Evolutionary conservation across 2,329 filamentous ascomycete species (phyloP).

Genomic region (Amylocarpus encephaloides): DNA sequence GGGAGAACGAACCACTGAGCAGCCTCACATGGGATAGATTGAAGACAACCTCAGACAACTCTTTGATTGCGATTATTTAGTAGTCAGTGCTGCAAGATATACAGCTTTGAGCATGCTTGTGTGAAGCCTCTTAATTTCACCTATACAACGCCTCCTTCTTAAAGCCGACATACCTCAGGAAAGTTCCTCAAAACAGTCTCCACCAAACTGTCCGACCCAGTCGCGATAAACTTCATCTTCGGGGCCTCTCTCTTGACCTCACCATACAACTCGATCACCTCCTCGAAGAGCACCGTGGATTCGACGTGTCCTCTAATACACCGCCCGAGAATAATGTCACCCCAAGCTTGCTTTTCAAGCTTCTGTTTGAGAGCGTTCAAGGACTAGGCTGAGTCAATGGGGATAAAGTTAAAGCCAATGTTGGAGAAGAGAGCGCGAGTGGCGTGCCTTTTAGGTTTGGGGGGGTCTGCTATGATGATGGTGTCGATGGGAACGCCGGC

Average conservation of each 20-base stretch:
- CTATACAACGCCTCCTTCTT: no score
- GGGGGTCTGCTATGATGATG: conserved; percentile 6
- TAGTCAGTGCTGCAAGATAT: no score
- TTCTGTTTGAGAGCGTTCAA: conserved; percentile 1
- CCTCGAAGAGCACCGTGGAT: conserved; percentile 9
- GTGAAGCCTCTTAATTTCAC: no score
- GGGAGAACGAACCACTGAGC: no score
- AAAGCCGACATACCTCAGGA: background rate
- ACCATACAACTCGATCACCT: background rate
- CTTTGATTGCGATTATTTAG: no score
- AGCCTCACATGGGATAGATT: no score
- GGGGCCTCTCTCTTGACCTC: background rate
- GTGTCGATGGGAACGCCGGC: background rate
- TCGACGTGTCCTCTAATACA: conserved; percentile 10
- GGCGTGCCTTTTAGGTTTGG: conserved; percentile 1
- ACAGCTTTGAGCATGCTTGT: no score
- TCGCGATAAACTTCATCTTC: conserved; percentile 5
- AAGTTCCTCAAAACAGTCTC: conserved; percentile 9
- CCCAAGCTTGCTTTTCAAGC: conserved; percentile 5
- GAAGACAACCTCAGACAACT: no score
- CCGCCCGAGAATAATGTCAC: conserved; percentile 8
- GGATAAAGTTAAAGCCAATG: conserved; percentile 4
- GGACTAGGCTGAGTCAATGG: background rate
- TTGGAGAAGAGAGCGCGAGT: conserved; percentile 1
- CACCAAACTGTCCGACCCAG: conserved; percentile 8